These are phyloP conservation scores for Nicotiana knightiana DNA, from an alignment of 257 asterid genomes.

Conservation along the genomic window DNA sequence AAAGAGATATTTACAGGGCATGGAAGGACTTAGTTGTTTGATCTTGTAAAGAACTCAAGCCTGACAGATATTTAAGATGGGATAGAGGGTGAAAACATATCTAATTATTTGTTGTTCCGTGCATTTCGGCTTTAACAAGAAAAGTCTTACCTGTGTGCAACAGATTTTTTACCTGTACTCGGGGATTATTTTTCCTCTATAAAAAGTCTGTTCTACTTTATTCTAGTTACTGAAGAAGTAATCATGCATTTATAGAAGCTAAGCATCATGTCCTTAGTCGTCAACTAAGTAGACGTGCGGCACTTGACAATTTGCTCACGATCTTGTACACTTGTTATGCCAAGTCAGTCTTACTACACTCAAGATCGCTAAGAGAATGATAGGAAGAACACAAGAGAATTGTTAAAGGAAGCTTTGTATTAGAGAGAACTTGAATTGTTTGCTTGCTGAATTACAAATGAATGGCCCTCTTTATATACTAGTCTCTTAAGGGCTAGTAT, in stretches of 20 bases:
- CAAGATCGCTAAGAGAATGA: no score
- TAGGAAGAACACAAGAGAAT: no score
- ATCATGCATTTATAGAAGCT: not conserved
- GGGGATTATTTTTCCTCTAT: not conserved
- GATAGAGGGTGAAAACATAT: not conserved
- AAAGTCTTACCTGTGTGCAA: not conserved
- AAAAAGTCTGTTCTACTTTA: not conserved
- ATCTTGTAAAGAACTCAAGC: not conserved
- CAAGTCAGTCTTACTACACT: no score
- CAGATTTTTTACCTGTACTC: not conserved
- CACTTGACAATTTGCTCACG: no score
- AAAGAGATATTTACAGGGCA: not conserved
- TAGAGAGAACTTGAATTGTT: no score
- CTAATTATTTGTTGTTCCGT: not conserved
- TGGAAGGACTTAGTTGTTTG: not conserved
- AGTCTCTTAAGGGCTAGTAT: no score
- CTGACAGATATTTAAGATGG: not conserved
- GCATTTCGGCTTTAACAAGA: not conserved
- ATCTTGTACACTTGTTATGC: no score
- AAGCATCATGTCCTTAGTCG: not conserved
- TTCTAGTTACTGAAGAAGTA: not conserved
- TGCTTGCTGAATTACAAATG: no score
- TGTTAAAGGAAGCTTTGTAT: no score
- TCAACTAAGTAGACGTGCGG: no score
- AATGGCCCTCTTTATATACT: no score